Base-by-base conservation (phyloP, 1,139 yeast species). In the Debaryomyces udenii region DNA sequence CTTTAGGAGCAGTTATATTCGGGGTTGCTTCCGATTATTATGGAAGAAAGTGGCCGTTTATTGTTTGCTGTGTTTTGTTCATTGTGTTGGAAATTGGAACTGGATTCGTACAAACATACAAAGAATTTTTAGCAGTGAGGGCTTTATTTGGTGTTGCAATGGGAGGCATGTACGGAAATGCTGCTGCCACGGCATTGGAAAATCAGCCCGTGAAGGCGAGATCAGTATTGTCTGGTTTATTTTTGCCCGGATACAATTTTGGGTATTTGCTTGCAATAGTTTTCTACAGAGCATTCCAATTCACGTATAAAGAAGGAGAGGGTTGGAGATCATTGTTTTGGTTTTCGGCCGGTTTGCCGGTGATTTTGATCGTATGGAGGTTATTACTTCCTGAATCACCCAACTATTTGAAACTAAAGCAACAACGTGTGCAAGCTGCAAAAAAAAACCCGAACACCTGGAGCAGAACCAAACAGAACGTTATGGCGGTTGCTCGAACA, bases 301-400 rank as follows among this genome's bases (percentile, higher is more conserved):
- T 75, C 48, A 82, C 86, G 17, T 80, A 41, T 83, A 42, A 76
- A 79, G 35, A 28, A 2, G 33, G 17, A 10, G 30, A 41, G 50
- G 74, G 78, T 1, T 87, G 96, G 96, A 75, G 94, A 56, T 76
- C 89, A 1, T 69, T 86, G 48, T 84, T 82, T 61, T 86, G 94
- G 90, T 85, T 88, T 54, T 80, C 86, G 39, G 81, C 93, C 18
- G 86, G 91, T 18, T 61, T 64, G 14, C 69, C 72, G 7, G 60
- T 66, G 3, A 41, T 68, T 20, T 58, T 68, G 36, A 56, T 68
- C 20, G 41, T 55, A 14, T 66, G 70, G 70, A 59, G 73, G 47
- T 48, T 53, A 20, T 55, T 53, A 35, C 53, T 56, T 35, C 70
- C 72, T 1, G 74, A 69, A 53, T 62, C 72, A 2, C 59, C 62